Evolutionary conservation across 2,329 filamentous ascomycete genomes (phyloP).

Genomic region (Stylonectria norvegica): DNA sequence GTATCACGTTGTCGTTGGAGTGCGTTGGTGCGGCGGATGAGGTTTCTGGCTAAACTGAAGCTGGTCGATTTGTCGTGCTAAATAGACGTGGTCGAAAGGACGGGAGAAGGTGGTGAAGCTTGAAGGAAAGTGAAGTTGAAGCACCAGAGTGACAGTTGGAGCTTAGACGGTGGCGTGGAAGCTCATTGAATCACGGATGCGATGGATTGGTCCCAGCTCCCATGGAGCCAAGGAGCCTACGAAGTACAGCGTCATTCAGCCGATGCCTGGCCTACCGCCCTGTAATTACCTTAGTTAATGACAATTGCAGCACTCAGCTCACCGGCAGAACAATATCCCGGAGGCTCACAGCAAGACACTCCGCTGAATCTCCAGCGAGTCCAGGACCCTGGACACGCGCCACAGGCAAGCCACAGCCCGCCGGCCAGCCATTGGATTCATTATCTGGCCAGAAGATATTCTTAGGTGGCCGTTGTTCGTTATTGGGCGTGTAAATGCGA

Average conservation of each 20-base stretch:
- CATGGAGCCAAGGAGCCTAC: too few species aligned
- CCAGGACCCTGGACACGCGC: slow-evolving; percentile 1
- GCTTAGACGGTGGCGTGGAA: slow-evolving; percentile 14
- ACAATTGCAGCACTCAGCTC: not conserved
- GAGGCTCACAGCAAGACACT: slow-evolving; percentile 1
- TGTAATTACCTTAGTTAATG: not conserved
- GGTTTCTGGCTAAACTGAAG: too few species aligned
- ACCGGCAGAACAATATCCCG: slow-evolving; percentile 10
- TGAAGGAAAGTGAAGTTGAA: not conserved
- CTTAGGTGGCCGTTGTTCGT: not conserved
- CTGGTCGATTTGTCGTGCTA: too few species aligned
- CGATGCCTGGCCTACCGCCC: slow-evolving; percentile 21
- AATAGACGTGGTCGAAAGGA: too few species aligned
- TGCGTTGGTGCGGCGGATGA: too few species aligned
- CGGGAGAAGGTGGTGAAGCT: not conserved
- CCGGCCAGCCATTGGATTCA: slow-evolving; percentile 2
- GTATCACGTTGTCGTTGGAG: too few species aligned
- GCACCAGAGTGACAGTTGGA: slow-evolving; percentile 2
- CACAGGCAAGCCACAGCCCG: slow-evolving; percentile 10
- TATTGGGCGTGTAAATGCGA: slow-evolving; percentile 11
- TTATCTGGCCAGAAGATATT: slow-evolving; percentile 23
- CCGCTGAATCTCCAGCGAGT: not conserved
- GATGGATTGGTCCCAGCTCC: slow-evolving; percentile 9
- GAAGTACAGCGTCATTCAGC: slow-evolving; percentile 29
- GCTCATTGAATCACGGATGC: slow-evolving; percentile 17